Conservation (phyloP, 1,139 yeast genomes). For the Zygosaccharomyces sapae region DNA sequence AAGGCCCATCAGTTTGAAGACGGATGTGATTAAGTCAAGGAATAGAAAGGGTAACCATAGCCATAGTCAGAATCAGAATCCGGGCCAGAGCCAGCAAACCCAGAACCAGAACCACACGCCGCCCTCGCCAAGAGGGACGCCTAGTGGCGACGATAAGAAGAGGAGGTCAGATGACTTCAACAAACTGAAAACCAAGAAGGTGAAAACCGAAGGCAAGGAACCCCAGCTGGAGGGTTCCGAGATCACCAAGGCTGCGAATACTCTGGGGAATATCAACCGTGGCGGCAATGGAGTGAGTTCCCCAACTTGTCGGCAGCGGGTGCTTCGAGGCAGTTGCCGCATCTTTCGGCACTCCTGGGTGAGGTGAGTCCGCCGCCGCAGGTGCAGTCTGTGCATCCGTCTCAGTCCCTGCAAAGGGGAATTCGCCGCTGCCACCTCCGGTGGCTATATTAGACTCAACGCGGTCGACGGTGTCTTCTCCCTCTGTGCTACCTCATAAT, state of each 20-base stretch:
- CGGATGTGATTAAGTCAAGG: slow-evolving; percentile 86
- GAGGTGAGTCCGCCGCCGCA: slow-evolving; percentile 8
- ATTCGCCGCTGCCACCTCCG: slow-evolving; percentile 1
- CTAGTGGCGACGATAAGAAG: slow-evolving; percentile 16
- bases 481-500: slow-evolving; percentile 7
- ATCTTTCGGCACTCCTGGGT: slow-evolving; percentile 11
- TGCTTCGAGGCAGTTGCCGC: slow-evolving; percentile 12
- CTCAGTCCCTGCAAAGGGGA: not conserved
- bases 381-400: no score
- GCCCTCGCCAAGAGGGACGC: slow-evolving; percentile 2
- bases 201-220: slow-evolving; percentile 1
- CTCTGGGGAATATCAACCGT: not conserved
- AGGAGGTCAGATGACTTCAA: slow-evolving; percentile 13
- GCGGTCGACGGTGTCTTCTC: slow-evolving; percentile 7
- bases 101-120: no score
- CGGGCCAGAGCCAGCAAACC: no score
- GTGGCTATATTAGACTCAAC: not conserved
- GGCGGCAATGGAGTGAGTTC: not conserved
- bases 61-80: slow-evolving; percentile 10
- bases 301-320: slow-evolving; percentile 8
- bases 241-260: not conserved
- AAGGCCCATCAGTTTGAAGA: slow-evolving; percentile 83
- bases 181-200: slow-evolving; percentile 7
- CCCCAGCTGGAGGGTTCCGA: slow-evolving; percentile 37
- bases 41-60: slow-evolving; percentile 54